These are phyloP conservation scores for Friedmanniomyces simplex DNA, from an alignment of 495 filamentous ascomycete genomes.

Conservation along the genomic window DNA sequence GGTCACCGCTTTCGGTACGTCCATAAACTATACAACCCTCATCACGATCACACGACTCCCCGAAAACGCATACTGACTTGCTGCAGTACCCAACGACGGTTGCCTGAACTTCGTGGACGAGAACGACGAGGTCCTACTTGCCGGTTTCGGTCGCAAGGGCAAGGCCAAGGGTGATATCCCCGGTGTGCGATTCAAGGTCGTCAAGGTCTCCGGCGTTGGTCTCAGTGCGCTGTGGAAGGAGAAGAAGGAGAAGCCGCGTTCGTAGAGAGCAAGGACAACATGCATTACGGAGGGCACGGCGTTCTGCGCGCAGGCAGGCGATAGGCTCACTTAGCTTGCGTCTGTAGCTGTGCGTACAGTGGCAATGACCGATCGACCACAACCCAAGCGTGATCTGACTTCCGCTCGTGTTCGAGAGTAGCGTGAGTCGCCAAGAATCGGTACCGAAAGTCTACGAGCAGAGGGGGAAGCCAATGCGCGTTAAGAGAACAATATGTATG, in stretches of 20 bases:
- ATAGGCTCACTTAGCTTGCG: background rate
- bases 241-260: constrained; percentile 99
- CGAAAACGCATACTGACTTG: too few species aligned
- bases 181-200: constrained; percentile 99
- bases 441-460: too few species aligned
- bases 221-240: constrained; percentile 97
- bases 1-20: constrained; percentile 99
- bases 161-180: constrained; percentile 99
- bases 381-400: too few species aligned
- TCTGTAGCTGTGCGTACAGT: background rate
- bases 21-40: background rate
- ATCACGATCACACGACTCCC: background rate
- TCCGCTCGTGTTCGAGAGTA: too few species aligned
- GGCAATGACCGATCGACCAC: background rate
- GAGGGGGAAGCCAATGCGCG: too few species aligned
- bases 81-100: constrained; percentile 95
- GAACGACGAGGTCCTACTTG: constrained; percentile 99
- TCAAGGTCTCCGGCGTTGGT: constrained; percentile 99
- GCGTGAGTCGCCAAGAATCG: too few species aligned
- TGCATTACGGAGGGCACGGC: background rate
- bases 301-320: background rate
- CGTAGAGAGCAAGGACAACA: constrained; percentile 48
- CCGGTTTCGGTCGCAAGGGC: constrained; percentile 99
- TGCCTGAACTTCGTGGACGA: constrained; percentile 99
- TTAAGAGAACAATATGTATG: too few species aligned